A percentile compares a stretch with the other conserved stretches of the same genome.
phyloP scores from a whole-genome alignment of 768 basidiomycete genomes.

The Cystobasidium tubakii region DNA sequence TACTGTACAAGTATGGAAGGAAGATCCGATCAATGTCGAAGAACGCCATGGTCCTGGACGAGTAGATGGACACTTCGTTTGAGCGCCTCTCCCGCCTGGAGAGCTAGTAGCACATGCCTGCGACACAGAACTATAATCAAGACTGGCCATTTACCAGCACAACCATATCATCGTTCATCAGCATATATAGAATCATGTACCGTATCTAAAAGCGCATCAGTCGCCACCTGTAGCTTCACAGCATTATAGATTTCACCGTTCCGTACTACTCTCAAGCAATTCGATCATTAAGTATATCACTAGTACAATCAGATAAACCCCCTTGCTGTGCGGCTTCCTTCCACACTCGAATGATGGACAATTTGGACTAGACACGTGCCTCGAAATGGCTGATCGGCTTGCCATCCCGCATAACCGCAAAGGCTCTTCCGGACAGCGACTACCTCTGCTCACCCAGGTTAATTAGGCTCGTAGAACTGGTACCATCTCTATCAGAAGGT shows the following conservation, averaged over 20 bases:
- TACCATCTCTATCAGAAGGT: background rate
- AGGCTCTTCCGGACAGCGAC: background rate
- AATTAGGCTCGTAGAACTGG: background rate
- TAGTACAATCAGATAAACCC: too few species aligned
- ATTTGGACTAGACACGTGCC: too few species aligned
- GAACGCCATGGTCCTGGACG: slow-evolving; percentile 40
- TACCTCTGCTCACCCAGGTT: background rate
- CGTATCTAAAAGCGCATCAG: background rate
- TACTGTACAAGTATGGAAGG: slow-evolving; percentile 42
- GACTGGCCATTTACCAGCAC: too few species aligned
- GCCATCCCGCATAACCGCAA: background rate
- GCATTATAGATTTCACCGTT: background rate
- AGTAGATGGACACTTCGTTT: too few species aligned
- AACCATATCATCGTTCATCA: background rate
- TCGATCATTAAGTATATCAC: too few species aligned
- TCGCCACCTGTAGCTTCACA: background rate
- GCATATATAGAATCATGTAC: background rate
- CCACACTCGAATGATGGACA: too few species aligned
- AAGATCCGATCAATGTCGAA: slow-evolving; percentile 43
- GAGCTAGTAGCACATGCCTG: too few species aligned
- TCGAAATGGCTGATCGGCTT: background rate
- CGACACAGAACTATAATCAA: too few species aligned
- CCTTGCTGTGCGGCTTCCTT: too few species aligned
- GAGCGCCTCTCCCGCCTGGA: too few species aligned
- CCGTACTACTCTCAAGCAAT: background rate